Percentiles rank a stretch among this genome's conserved stretches.
These are phyloP conservation scores for Cladochytrium replicatum DNA, from an alignment of 192 early-diverging fungal species.

Conservation along the genomic window DNA sequence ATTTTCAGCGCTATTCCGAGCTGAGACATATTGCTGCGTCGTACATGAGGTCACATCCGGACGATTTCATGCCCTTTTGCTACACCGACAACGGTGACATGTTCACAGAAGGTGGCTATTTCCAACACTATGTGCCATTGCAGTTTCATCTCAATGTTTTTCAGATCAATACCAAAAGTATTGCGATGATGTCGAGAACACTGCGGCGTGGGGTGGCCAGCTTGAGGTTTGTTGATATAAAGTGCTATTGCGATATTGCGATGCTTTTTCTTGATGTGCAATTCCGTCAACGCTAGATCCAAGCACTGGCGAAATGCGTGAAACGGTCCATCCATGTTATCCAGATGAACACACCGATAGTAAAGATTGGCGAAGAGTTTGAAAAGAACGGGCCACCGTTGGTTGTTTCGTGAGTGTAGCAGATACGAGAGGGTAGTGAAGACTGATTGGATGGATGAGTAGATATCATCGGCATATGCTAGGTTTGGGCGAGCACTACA, in stretches of 20 bases:
- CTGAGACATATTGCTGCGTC: slow-evolving; percentile 63
- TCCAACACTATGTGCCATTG: background rate
- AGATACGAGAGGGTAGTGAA: background rate
- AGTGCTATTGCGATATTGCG: background rate
- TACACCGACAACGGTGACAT: slow-evolving; percentile 71
- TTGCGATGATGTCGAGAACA: slow-evolving; percentile 66
- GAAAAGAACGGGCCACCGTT: slow-evolving; percentile 40
- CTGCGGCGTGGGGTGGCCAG: slow-evolving; percentile 91
- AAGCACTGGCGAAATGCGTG: slow-evolving; percentile 65
- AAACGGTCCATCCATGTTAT: slow-evolving; percentile 74
- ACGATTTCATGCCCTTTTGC: slow-evolving; percentile 89
- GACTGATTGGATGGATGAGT: background rate
- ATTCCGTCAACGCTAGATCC: slow-evolving; percentile 39
- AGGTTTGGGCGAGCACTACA: slow-evolving; percentile 95
- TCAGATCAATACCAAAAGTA: slow-evolving; percentile 62
- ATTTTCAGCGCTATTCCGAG: slow-evolving; percentile 39
- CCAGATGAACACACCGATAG: slow-evolving; percentile 66
- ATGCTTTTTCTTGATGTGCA: slow-evolving; percentile 1
- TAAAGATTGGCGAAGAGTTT: slow-evolving; percentile 75
- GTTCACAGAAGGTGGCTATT: slow-evolving; percentile 38
- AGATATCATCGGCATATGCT: slow-evolving; percentile 83
- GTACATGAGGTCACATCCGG: slow-evolving; percentile 68
- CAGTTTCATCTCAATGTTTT: slow-evolving; percentile 14
- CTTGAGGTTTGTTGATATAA: slow-evolving; percentile 80
- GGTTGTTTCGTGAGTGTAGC: slow-evolving; percentile 60